phyloP scores from a whole-genome alignment of 257 asterid species.

The Solanum megistacrolobum region DNA sequence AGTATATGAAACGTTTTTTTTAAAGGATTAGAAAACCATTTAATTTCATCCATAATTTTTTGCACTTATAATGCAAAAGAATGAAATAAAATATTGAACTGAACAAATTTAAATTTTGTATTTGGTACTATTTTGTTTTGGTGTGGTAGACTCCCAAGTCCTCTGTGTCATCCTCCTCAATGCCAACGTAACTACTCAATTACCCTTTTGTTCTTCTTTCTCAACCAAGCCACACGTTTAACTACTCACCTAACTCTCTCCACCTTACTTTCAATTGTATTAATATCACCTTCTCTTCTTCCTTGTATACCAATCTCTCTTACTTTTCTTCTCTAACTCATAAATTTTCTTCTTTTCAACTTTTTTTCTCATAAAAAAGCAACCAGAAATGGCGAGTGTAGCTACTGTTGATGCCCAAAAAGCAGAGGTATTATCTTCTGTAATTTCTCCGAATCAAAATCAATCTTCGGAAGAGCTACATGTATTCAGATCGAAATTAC shows the following conservation, averaged over 20 bases:
- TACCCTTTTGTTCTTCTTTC: background rate
- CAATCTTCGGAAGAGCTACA: conserved; percentile 10
- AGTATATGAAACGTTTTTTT: no score
- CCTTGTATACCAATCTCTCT: background rate
- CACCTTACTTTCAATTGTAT: background rate
- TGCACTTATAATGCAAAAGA: background rate
- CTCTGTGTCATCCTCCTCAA: background rate
- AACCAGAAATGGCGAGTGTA: conserved; percentile 15
- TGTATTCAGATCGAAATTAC: conserved; percentile 54
- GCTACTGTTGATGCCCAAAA: conserved; percentile 24
- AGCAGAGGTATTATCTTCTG: conserved; percentile 2
- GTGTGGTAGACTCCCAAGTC: background rate
- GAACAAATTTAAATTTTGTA: background rate
- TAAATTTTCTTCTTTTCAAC: background rate
- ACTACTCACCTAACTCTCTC: conserved; percentile 6
- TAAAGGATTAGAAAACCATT: no score
- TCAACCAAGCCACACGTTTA: conserved; percentile 14
- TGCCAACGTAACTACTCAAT: background rate
- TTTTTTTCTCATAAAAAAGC: background rate
- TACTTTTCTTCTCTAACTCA: background rate
- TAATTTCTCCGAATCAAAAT: background rate
- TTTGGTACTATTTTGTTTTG: background rate
- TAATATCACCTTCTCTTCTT: background rate
- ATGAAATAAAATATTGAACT: background rate
- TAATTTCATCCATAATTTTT: background rate